Percentiles rank a stretch among this genome's conserved stretches.
phyloP scores from a whole-genome alignment of 345 rosid species.

The Combretum micranthum region DNA sequence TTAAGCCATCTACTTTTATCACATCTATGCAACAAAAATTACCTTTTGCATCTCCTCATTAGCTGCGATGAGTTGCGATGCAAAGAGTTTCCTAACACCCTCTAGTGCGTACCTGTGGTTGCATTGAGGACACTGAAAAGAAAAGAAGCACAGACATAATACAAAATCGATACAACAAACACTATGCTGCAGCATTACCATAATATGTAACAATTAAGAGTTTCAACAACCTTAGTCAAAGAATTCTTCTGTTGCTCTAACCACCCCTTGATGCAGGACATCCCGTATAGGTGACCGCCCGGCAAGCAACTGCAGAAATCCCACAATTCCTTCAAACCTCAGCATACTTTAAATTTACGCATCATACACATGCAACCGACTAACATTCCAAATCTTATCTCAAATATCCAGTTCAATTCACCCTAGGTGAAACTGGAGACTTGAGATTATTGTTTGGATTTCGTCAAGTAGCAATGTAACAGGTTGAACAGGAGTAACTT shows the following conservation, averaged over 20 bases:
- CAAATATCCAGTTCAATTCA: too few relatives aligned
- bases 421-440: too few relatives aligned
- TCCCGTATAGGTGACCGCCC: slow-evolving; percentile 87
- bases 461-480: too few relatives aligned
- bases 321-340: background rate
- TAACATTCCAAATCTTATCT: too few relatives aligned
- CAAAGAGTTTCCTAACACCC: slow-evolving; percentile 68
- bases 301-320: slow-evolving; percentile 65
- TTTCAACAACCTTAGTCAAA: slow-evolving; percentile 52
- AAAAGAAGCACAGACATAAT: slow-evolving; percentile 3
- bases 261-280: slow-evolving; percentile 76
- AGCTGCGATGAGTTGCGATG: slow-evolving; percentile 55
- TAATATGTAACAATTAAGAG: slow-evolving; percentile 9
- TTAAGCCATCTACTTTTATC: too few relatives aligned
- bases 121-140: slow-evolving; percentile 80
- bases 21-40: too few relatives aligned
- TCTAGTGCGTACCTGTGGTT: slow-evolving; percentile 43
- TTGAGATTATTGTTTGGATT: too few relatives aligned
- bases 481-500: too few relatives aligned
- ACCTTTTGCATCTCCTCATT: slow-evolving; percentile 78
- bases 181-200: background rate
- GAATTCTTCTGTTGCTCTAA: slow-evolving; percentile 35
- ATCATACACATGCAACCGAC: too few relatives aligned
- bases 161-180: too few relatives aligned
- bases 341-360: too few relatives aligned